phyloP scores from a whole-genome alignment of 2,329 filamentous ascomycete genomes.

The Alternaria tenuissima region DNA sequence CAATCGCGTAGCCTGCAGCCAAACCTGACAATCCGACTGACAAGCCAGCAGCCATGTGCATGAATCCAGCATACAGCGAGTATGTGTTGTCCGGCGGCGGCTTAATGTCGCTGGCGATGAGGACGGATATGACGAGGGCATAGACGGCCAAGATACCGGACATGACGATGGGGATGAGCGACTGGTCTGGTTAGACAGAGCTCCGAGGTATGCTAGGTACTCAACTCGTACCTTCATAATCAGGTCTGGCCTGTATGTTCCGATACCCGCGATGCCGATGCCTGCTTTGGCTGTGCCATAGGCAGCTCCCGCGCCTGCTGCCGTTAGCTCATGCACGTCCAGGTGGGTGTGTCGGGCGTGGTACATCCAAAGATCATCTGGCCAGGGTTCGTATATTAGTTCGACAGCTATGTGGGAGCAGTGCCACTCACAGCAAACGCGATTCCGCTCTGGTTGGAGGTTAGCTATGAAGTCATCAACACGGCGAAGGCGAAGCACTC shows the following conservation, averaged over 20 bases:
- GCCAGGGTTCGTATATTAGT: constrained; percentile 32
- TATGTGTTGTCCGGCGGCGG: constrained; percentile 74
- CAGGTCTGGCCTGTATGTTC: constrained; percentile 83
- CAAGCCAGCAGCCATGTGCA: constrained; percentile 90
- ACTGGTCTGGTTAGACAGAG: constrained; percentile 60
- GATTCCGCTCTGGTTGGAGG: constrained; percentile 71
- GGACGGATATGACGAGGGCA: constrained; percentile 92
- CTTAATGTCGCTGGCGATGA: constrained; percentile 89
- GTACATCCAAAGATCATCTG: constrained; percentile 84
- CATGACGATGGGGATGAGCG: constrained; percentile 91
- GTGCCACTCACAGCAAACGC: constrained; percentile 66
- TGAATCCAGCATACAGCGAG: constrained; percentile 88
- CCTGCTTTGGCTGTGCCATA: constrained; percentile 90
- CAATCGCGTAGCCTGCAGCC: constrained; percentile 72
- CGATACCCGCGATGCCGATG: constrained; percentile 85
- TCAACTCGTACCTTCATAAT: constrained; percentile 79
- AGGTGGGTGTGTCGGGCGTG: constrained; percentile 39
- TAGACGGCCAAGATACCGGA: constrained; percentile 99
- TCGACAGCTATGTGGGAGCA: constrained; percentile 15
- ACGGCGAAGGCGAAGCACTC: constrained; percentile 50
- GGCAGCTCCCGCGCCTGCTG: constrained; percentile 73
- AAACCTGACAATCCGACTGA: constrained; percentile 67
- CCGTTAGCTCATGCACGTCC: constrained; percentile 28
- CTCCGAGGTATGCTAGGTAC: neutral
- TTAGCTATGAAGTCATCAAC: constrained; percentile 48